A percentile compares a stretch with the other conserved stretches of the same genome.
Evolutionary conservation across 73 alveolate genomes (phyloP).

Genomic region (Tetrahymena elliotti): DNA sequence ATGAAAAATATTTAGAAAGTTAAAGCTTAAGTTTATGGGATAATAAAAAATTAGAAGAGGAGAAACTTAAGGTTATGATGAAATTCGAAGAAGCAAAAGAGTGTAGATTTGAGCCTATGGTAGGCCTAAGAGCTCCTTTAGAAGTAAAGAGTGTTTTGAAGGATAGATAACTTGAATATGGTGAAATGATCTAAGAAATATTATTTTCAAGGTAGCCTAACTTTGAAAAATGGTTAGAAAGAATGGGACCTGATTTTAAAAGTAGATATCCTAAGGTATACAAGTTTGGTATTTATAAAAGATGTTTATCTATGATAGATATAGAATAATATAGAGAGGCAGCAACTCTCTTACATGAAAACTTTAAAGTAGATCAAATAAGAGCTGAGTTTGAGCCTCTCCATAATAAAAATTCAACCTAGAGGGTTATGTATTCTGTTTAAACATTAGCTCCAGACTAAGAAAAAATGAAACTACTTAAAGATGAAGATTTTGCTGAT

Average conservation of each 20-base stretch:
- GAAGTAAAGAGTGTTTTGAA: slow-evolving; percentile 1
- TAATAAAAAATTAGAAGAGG: slow-evolving; percentile 47
- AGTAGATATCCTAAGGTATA: slow-evolving; percentile 14
- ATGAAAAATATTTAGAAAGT: slow-evolving; percentile 6
- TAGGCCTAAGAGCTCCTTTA: slow-evolving; percentile 47
- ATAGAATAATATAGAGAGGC: slow-evolving; percentile 31
- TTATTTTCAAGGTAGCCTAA: slow-evolving; percentile 14
- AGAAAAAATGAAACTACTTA: background rate
- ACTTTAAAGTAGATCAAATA: background rate
- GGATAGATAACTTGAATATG: slow-evolving; percentile 7
- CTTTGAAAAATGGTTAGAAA: slow-evolving; percentile 11
- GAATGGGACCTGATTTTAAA: slow-evolving; percentile 38
- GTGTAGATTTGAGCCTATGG: slow-evolving; percentile 94
- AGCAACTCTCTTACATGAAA: background rate
- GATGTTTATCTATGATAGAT: slow-evolving; percentile 4
- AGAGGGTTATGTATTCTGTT: background rate
- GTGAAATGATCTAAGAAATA: background rate
- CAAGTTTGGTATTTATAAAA: slow-evolving; percentile 24
- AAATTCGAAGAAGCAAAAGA: slow-evolving; percentile 78
- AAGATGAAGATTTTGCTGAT: background rate
- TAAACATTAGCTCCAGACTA: background rate
- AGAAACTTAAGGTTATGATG: slow-evolving; percentile 75
- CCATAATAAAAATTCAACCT: background rate
- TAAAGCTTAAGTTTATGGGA: slow-evolving; percentile 39
- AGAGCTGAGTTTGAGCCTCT: background rate